These are phyloP conservation scores for Lachancea fermentati DNA, from an alignment of 805 yeast species.

Conservation along the genomic window DNA sequence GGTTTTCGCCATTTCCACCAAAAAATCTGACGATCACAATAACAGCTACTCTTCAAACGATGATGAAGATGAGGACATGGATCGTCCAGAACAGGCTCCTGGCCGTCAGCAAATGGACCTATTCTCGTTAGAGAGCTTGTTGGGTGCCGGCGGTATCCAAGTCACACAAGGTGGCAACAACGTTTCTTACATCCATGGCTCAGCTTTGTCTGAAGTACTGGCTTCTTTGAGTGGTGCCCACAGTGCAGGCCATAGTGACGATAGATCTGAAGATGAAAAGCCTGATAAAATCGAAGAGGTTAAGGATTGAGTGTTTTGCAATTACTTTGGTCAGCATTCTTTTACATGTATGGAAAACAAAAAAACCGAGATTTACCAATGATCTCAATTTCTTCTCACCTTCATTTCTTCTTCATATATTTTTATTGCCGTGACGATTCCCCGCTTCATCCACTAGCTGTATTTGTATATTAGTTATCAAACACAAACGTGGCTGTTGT, in stretches of 20 bases:
- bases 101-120: slow-evolving; percentile 20
- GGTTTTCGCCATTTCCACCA: slow-evolving; percentile 34
- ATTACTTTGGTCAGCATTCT: too few species aligned
- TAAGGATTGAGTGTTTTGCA: slow-evolving; percentile 8
- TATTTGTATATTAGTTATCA: not conserved
- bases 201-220: slow-evolving; percentile 57
- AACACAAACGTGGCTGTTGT: not conserved
- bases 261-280: slow-evolving; percentile 21
- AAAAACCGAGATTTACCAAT: not conserved
- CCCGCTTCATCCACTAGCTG: not conserved
- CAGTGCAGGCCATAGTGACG: slow-evolving; percentile 25
- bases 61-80: slow-evolving; percentile 34
- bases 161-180: slow-evolving; percentile 48
- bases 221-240: slow-evolving; percentile 41
- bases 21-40: slow-evolving; percentile 25
- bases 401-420: not conserved
- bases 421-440: not conserved
- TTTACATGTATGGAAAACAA: not conserved
- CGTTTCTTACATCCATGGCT: slow-evolving; percentile 56
- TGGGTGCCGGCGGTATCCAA: slow-evolving; percentile 27
- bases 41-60: slow-evolving; percentile 23
- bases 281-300: slow-evolving; percentile 16
- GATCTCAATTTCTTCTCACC: not conserved
- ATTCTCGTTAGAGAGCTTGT: slow-evolving; percentile 26
- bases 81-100: slow-evolving; percentile 19